Percentiles rank a stretch among this genome's conserved stretches.
Conservation (phyloP, 1,139 yeast genomes). For the Candida sp. region DNA sequence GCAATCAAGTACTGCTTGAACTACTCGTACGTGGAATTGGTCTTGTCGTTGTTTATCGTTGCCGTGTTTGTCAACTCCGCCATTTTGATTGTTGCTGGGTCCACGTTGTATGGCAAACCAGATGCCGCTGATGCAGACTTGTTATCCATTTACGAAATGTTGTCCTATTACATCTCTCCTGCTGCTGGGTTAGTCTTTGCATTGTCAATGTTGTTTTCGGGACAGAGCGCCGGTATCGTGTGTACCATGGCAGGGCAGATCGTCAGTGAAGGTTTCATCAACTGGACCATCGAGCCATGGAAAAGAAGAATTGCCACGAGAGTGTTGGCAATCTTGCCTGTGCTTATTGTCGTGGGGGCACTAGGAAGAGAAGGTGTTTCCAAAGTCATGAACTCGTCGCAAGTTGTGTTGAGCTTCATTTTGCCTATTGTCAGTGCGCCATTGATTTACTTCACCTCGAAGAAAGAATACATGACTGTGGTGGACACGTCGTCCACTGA, state of each 20-base stretch:
- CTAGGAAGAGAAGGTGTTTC: constrained; percentile 76
- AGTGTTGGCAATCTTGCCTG: constrained; percentile 74
- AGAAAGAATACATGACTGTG: constrained; percentile 61
- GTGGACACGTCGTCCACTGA: constrained; percentile 23
- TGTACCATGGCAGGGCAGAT: constrained; percentile 86
- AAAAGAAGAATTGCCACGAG: constrained; percentile 74
- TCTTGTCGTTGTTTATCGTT: constrained; percentile 66
- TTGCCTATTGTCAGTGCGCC: constrained; percentile 82
- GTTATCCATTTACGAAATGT: constrained; percentile 70
- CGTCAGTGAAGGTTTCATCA: constrained; percentile 78
- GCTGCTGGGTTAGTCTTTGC: constrained; percentile 78
- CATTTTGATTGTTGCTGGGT: constrained; percentile 75
- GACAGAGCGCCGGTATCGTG: constrained; percentile 83
- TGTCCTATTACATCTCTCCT: constrained; percentile 63
- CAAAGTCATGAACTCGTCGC: constrained; percentile 72
- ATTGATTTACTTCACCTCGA: constrained; percentile 69
- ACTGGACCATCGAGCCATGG: constrained; percentile 74
- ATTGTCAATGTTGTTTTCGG: constrained; percentile 73
- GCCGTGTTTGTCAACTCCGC: constrained; percentile 81
- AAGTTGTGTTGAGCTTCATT: constrained; percentile 70
- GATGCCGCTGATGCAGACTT: constrained; percentile 75
- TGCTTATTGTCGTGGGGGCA: constrained; percentile 62
- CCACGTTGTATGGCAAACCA: constrained; percentile 63
- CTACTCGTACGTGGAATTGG: constrained; percentile 68
- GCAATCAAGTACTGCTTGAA: constrained; percentile 70